Evolutionary conservation across 2,329 filamentous ascomycete genomes (phyloP).

Genomic region (Trichoderma koningiopsis): DNA sequence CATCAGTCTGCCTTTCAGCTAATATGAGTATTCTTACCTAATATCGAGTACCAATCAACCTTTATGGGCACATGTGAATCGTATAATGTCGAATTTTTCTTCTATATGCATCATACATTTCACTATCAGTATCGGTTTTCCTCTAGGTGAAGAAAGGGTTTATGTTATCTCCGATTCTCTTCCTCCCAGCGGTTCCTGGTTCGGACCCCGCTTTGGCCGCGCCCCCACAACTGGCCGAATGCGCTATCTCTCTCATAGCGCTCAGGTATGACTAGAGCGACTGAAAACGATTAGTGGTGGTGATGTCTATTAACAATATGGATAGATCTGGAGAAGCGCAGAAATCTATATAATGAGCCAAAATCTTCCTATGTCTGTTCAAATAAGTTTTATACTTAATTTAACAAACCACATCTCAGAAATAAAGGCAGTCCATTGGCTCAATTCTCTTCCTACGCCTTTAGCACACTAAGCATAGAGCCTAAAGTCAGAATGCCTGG

Average conservation of each 20-base stretch:
- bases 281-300: background rate
- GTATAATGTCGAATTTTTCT: background rate
- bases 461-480: background rate
- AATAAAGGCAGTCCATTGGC: background rate
- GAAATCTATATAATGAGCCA: background rate
- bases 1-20: too few species aligned
- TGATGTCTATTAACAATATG: background rate
- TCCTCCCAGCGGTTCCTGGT: background rate
- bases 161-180: constrained; percentile 1
- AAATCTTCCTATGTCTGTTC: background rate
- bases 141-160: background rate
- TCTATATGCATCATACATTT: background rate
- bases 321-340: background rate
- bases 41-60: background rate
- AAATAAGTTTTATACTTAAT: background rate
- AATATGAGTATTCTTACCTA: too few species aligned
- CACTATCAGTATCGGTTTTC: background rate
- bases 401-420: background rate
- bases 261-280: background rate
- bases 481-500: constrained; percentile 12
- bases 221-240: background rate
- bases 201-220: constrained; percentile 16
- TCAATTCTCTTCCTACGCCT: background rate
- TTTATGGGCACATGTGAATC: background rate
- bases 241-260: background rate